A percentile compares a stretch with the other conserved stretches of the same genome.
Conservation (phyloP, 2,329 filamentous ascomycete genomes). For the Chrysoporthe austroafricana region DNA sequence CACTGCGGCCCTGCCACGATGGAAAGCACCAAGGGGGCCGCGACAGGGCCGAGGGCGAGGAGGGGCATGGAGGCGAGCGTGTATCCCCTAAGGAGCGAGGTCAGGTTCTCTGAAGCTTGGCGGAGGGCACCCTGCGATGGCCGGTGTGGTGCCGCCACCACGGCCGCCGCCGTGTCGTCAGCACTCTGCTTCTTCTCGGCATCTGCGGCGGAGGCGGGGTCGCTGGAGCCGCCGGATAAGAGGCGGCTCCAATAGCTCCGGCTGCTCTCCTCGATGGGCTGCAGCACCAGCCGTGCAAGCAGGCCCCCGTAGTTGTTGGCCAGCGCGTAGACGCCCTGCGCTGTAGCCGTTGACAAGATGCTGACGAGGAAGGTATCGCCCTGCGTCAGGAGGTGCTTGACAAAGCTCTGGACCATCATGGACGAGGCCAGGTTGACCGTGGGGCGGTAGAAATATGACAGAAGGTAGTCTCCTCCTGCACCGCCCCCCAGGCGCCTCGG, state of each 20-base stretch:
- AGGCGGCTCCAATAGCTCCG: constrained; percentile 87
- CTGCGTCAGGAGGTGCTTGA: constrained; percentile 94
- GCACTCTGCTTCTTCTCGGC: background rate
- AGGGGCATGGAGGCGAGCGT: constrained; percentile 71
- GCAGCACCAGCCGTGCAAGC: constrained; percentile 85
- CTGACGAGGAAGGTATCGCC: constrained; percentile 90
- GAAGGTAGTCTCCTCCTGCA: constrained; percentile 33
- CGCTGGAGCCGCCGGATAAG: constrained; percentile 53
- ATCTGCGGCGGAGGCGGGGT: background rate
- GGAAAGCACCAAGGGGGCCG: constrained; percentile 73
- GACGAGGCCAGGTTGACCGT: constrained; percentile 77
- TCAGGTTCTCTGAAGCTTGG: constrained; percentile 57
- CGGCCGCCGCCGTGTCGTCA: constrained; percentile 32
- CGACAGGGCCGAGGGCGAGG: constrained; percentile 71
- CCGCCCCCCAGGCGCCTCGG: constrained; percentile 43
- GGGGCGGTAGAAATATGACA: constrained; percentile 68
- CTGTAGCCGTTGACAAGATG: constrained; percentile 72
- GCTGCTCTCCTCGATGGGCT: constrained; percentile 92
- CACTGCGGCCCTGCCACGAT: constrained; percentile 79
- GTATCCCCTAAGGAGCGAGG: constrained; percentile 72
- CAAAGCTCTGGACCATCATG: constrained; percentile 82
- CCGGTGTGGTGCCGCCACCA: constrained; percentile 19
- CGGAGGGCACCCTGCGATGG: constrained; percentile 33
- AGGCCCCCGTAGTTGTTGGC: constrained; percentile 95
- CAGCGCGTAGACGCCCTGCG: constrained; percentile 90